Conservation (phyloP, 176 grass and related monocot species). For the Carex myosuroides region DNA sequence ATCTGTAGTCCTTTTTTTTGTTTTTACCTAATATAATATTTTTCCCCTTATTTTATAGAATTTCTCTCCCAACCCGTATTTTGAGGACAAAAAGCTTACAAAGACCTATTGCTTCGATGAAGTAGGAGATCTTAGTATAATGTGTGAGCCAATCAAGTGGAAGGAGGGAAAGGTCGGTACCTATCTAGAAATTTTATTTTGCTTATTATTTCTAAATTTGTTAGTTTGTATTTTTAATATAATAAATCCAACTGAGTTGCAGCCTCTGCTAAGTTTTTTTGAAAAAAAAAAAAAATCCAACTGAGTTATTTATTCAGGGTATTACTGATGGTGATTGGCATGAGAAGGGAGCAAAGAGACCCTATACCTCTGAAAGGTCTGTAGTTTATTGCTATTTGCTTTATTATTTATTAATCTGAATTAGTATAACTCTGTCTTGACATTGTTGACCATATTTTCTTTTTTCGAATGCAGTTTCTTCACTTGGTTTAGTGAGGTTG, state of each 20-base stretch:
- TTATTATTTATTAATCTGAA: not conserved
- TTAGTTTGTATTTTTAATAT: slow-evolving; percentile 30
- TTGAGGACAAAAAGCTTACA: slow-evolving; percentile 69
- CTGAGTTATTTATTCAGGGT: slow-evolving; percentile 34
- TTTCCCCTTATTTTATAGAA: slow-evolving; percentile 41
- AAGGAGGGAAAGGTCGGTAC: slow-evolving; percentile 82
- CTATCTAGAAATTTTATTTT: not conserved
- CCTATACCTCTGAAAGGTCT: slow-evolving; percentile 87
- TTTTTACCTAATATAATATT: slow-evolving; percentile 8
- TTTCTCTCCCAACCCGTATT: slow-evolving; percentile 77
- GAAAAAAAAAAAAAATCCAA: slow-evolving; percentile 4
- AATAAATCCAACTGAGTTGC: not conserved
- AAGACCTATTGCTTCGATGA: slow-evolving; percentile 83
- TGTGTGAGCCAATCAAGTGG: slow-evolving; percentile 76
- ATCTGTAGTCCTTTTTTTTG: slow-evolving; percentile 1
- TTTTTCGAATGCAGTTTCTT: slow-evolving; percentile 33
- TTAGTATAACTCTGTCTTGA: not conserved
- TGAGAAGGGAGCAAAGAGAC: slow-evolving; percentile 72
- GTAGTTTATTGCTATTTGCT: not conserved
- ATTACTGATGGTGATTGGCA: slow-evolving; percentile 55
- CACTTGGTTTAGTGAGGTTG: slow-evolving; percentile 28
- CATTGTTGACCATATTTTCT: not conserved
- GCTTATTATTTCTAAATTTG: not conserved
- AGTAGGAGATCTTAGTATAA: slow-evolving; percentile 76
- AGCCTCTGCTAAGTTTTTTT: too few species aligned